Evolutionary conservation across 2,329 filamentous ascomycete species (phyloP), one percentile per base, ranked within the genome.

Genomic region (Penicillium sp.): DNA sequence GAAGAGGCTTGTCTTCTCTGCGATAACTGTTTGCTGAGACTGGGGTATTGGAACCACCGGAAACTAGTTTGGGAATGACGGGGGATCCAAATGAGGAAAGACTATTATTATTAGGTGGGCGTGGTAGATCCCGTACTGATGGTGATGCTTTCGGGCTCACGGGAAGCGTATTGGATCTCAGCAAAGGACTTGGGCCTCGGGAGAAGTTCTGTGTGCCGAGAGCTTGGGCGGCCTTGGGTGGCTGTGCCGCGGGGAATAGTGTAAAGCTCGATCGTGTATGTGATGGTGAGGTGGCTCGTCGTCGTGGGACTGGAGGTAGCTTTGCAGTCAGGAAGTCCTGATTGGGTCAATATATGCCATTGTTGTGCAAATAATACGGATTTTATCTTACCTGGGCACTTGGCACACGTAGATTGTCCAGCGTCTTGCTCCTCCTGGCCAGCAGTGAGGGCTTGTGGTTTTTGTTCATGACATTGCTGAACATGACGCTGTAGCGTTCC

Each of bases 401-500:
- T 49, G 82, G 79, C 20, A 78, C 80, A 60, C 81, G 83, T 1
- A 89, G 73, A 54, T 79, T 83, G 31, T 75, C 69, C 37, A 76
- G 60, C 4, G 70, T 71, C 51, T 65, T 73, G 53, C 71, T 75
- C 42, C 72, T 67, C 53, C 74, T 67, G 49, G 69, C 66, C 53
- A 75, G 61, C 50, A 72, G 58, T 9, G 73, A 64, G 31, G 68
- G 62, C 44, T 54, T 59, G 29, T 68, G 61, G 57, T 70, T 57
- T 84, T 71, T 68, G 31, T 66, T 82, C 25, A 96, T 77, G 6
- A 97, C 79, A 35, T 83, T 84, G 53, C 87, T 85, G 68, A 97
- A 97, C 92, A 97, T 97, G 61, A 97, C 84, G 64, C 92, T 96
- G 65, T 96, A 97, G 47, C 93, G 81, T 70, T 97, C 93, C 81